A percentile compares a stretch with the other conserved stretches of the same genome.
These are phyloP conservation scores for Malassezia brasiliensis DNA, from an alignment of 1,284 basidiomycete species.

Conservation along the genomic window DNA sequence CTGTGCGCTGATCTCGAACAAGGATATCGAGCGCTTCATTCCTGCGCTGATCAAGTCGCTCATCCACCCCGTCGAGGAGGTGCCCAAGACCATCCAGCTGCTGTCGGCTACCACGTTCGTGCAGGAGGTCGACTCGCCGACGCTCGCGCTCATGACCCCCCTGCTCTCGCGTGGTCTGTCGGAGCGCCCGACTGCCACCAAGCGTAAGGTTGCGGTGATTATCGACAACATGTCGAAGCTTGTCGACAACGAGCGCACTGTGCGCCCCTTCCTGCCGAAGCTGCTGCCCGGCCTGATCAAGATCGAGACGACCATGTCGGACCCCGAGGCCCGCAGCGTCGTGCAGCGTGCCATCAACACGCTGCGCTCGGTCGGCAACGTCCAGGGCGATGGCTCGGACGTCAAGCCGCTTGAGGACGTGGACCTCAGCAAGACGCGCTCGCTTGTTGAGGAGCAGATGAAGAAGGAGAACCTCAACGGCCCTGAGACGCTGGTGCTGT, in stretches of 20 bases:
- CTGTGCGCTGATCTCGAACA: conserved; percentile 69
- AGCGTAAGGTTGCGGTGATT: conserved; percentile 49
- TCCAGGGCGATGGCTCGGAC: conserved; percentile 44
- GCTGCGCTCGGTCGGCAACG: conserved; percentile 43
- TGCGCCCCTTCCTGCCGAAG: conserved; percentile 48
- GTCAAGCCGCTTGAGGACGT: conserved; percentile 46
- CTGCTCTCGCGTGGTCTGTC: conserved; percentile 84
- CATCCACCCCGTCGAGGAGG: conserved; percentile 99
- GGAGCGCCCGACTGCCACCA: conserved; percentile 47
- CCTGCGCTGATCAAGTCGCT: conserved; percentile 93
- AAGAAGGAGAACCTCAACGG: conserved; percentile 31
- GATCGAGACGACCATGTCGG: conserved; percentile 46
- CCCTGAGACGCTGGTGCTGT: conserved; percentile 28
- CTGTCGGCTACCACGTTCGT: conserved; percentile 99
- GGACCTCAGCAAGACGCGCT: conserved; percentile 27
- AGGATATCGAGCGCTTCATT: conserved; percentile 73
- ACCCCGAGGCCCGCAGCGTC: conserved; percentile 46
- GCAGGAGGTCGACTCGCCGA: conserved; percentile 98
- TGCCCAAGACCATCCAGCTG: conserved; percentile 86
- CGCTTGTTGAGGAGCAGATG: conserved; percentile 36
- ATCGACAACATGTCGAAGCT: conserved; percentile 49
- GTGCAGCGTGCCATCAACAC: conserved; percentile 48
- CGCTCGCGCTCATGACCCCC: conserved; percentile 97
- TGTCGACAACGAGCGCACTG: conserved; percentile 49
- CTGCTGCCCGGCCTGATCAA: conserved; percentile 48